Evolutionary conservation across 768 basidiomycete species (phyloP), one percentile per base, ranked within the genome.

Genomic region (Phlebiopsis flavidoalba): DNA sequence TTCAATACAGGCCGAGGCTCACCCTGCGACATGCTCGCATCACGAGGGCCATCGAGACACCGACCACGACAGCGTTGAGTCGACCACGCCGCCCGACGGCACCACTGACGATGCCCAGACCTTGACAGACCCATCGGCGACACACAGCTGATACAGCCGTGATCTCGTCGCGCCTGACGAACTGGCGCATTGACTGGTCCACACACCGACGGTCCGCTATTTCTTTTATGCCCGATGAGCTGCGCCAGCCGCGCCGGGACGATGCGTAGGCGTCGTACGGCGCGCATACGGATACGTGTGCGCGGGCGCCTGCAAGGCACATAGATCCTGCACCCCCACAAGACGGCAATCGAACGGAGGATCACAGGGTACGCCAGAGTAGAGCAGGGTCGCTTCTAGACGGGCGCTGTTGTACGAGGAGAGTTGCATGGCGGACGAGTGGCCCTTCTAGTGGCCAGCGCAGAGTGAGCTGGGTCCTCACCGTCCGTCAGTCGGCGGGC

Each of bases 131-230:
- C 95, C 95, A 71, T 98, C 96, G 4, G 95, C 91, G 50, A 91
- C 89, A 70, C 89, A 70, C 91, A 93, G 65, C 90, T 92, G 59
- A 96, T 91, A 46, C n/a, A 98, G 80, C n/a, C 8, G 89, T 87
- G 60, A 83, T 85, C 71, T 93, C 90, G 63, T 91, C 89, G 58
- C 91, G 82, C 26, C n/a, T n/a, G n/a, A 93, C 83, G 21, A 96
- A n/a, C n/a, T n/a, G n/a, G 83, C 10, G 91, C 88, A 54, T n/a
- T n/a, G n/a, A 98, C n/a, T n/a, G 77, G 70, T 95, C 97, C 97
- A n/a, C 97, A 99, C 24, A 98, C 90, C 5, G 93, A 93, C n/a
- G n/a, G 70, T 99, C 95, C 5, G 93, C n/a, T n/a, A n/a, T n/a
- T n/a, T n/a, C n/a, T n/a, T n/a, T n/a, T 93, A 71, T 97, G 93